Conservation (phyloP, 2,329 filamentous ascomycete species). For the Exophiala sp. region DNA sequence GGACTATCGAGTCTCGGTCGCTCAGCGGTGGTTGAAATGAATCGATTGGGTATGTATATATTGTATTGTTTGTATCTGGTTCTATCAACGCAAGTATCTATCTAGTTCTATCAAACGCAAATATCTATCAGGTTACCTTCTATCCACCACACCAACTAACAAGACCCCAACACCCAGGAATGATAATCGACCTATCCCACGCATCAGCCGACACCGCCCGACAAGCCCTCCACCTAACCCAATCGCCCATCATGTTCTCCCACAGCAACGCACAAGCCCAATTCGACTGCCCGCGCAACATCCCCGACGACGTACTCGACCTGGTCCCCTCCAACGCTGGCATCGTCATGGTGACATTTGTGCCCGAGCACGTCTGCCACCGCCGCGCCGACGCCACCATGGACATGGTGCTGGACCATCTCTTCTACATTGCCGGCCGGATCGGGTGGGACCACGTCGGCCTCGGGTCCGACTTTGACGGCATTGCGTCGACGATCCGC, state of each 20-base stretch:
- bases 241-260: constrained; percentile 30
- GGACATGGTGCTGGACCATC: constrained; percentile 61
- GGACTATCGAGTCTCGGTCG: constrained; percentile 26
- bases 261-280: constrained; percentile 21
- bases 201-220: constrained; percentile 28
- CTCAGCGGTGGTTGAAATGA: constrained; percentile 29
- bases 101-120: no score
- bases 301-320: neutral
- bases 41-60: constrained; percentile 17
- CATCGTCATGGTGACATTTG: neutral
- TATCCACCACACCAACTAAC: no score
- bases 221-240: constrained; percentile 23
- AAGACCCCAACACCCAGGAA: no score
- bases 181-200: constrained; percentile 31
- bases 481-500: constrained; percentile 53
- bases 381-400: neutral
- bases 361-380: neutral
- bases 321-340: neutral
- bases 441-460: constrained; percentile 86
- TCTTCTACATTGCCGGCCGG: constrained; percentile 69
- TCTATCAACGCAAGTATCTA: no score
- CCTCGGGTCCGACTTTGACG: constrained; percentile 87
- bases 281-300: neutral
- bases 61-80: no score
- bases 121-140: no score